Evolutionary conservation across 108 stramenopile genomes (phyloP).

Genomic region (Fragilaria radians): DNA sequence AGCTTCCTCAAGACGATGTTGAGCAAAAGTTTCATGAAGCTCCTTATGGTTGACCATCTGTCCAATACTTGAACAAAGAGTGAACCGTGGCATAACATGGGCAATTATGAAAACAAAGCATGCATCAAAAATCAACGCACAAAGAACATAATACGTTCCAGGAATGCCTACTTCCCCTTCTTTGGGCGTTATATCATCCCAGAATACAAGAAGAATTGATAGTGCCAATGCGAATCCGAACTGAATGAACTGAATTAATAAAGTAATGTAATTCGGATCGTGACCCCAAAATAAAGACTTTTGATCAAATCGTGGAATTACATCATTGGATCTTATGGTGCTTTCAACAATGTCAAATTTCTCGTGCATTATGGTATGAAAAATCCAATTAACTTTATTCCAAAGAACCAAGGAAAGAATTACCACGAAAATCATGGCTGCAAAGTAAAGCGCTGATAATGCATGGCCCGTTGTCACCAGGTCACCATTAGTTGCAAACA

Average conservation of each 20-base stretch:
- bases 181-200: slow-evolving; percentile 18
- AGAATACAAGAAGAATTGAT: slow-evolving; percentile 58
- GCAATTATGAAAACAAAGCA: slow-evolving; percentile 53
- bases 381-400: slow-evolving; percentile 32
- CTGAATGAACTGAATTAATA: slow-evolving; percentile 71
- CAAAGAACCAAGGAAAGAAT: slow-evolving; percentile 23
- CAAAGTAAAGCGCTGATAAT: slow-evolving; percentile 31
- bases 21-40: slow-evolving; percentile 42
- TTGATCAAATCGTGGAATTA: slow-evolving; percentile 24
- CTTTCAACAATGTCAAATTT: slow-evolving; percentile 4
- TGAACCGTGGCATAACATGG: slow-evolving; percentile 66
- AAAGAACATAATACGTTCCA: slow-evolving; percentile 19
- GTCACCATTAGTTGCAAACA: slow-evolving; percentile 17
- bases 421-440: slow-evolving; percentile 28
- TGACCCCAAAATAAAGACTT: slow-evolving; percentile 65
- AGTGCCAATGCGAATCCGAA: slow-evolving; percentile 86
- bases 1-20: slow-evolving; percentile 42
- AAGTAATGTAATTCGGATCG: slow-evolving; percentile 61
- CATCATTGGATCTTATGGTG: background rate
- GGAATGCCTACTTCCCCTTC: background rate
- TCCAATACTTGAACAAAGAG: slow-evolving; percentile 77
- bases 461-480: slow-evolving; percentile 14
- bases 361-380: slow-evolving; percentile 30
- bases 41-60: slow-evolving; percentile 59
- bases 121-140: slow-evolving; percentile 35